Percentiles rank a stretch among this genome's conserved stretches.
Conservation (phyloP, 1,284 basidiomycete species). For the Cerrena zonata region DNA sequence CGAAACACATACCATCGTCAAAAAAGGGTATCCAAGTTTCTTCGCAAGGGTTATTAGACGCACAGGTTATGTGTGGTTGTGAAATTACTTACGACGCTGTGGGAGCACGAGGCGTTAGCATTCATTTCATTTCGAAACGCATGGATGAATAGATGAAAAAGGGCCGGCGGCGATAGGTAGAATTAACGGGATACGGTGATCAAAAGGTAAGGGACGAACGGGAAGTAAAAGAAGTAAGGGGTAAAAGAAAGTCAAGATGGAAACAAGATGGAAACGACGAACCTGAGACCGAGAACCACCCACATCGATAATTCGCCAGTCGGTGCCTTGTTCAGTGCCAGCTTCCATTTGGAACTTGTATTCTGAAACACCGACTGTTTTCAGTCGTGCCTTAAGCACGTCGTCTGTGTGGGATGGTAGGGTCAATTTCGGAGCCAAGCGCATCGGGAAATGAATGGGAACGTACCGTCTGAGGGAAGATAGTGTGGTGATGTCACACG, state of each 20-base stretch:
- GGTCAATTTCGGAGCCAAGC: slow-evolving; percentile 13
- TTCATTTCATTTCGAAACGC: no score
- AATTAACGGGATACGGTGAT: background rate
- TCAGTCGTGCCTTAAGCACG: slow-evolving; percentile 41
- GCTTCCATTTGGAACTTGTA: slow-evolving; percentile 77
- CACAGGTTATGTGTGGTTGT: background rate
- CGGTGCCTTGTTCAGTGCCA: slow-evolving; percentile 63
- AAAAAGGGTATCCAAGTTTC: slow-evolving; percentile 72
- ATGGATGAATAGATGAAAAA: background rate
- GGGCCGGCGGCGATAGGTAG: background rate
- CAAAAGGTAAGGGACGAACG: slow-evolving; percentile 16
- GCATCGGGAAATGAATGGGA: background rate
- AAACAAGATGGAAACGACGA: slow-evolving; percentile 28
- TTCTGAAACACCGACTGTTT: slow-evolving; percentile 72
- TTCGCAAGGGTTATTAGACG: slow-evolving; percentile 18
- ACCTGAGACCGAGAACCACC: slow-evolving; percentile 73
- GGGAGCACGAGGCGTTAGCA: background rate
- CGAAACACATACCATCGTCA: slow-evolving; percentile 51
- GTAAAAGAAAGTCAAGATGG: slow-evolving; percentile 7
- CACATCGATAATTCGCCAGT: slow-evolving; percentile 77
- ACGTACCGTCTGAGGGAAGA: slow-evolving; percentile 62
- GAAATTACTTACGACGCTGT: slow-evolving; percentile 30
- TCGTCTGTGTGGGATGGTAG: slow-evolving; percentile 47
- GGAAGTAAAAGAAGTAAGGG: slow-evolving; percentile 7
- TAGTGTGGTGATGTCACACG: slow-evolving; percentile 59